A percentile compares a stretch with the other conserved stretches of the same genome.
phyloP scores from a whole-genome alignment of 2,329 filamentous ascomycete species.

The Pseudogymnoascus sp. region DNA sequence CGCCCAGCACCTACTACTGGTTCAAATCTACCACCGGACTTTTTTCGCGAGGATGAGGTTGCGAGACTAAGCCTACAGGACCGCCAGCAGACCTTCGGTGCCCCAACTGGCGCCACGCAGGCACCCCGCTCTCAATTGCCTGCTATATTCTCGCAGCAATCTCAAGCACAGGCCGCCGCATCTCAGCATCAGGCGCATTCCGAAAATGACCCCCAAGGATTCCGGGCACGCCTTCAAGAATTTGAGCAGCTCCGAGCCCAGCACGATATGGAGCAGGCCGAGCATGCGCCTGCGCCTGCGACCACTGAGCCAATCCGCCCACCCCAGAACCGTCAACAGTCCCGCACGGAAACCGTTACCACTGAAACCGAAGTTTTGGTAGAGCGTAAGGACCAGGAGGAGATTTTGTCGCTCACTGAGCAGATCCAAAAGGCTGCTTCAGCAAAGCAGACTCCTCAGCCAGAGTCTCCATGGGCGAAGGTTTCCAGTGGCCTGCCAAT shows the following conservation, averaged over 20 bases:
- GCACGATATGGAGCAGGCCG: constrained; percentile 49
- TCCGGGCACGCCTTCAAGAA: constrained; percentile 62
- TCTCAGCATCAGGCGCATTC: constrained; percentile 53
- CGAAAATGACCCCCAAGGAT: constrained; percentile 52
- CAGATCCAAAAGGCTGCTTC: constrained; percentile 72
- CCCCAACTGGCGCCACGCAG: constrained; percentile 19
- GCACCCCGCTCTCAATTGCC: constrained; percentile 25
- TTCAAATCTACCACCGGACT: constrained; percentile 41
- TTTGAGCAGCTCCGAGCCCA: constrained; percentile 75
- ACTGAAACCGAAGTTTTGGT: constrained; percentile 10
- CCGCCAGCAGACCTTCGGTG: constrained; percentile 18
- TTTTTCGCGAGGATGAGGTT: constrained; percentile 66
- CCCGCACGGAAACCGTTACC: constrained; percentile 17
- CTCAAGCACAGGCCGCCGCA: constrained; percentile 41
- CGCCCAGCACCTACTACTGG: constrained; percentile 35
- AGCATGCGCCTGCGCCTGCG: constrained; percentile 25
- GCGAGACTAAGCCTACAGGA: constrained; percentile 54
- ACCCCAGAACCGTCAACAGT: constrained; percentile 20
- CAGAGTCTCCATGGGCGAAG: constrained; percentile 50
- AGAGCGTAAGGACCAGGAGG: constrained; percentile 26
- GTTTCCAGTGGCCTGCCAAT: constrained; percentile 64
- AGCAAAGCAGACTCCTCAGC: constrained; percentile 46
- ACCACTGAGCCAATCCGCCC: constrained; percentile 25
- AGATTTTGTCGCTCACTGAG: constrained; percentile 66
- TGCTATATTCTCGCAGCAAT: constrained; percentile 24